Evolutionary conservation across 305 asterid species (phyloP).

Genomic region (Solanum hybrid): DNA sequence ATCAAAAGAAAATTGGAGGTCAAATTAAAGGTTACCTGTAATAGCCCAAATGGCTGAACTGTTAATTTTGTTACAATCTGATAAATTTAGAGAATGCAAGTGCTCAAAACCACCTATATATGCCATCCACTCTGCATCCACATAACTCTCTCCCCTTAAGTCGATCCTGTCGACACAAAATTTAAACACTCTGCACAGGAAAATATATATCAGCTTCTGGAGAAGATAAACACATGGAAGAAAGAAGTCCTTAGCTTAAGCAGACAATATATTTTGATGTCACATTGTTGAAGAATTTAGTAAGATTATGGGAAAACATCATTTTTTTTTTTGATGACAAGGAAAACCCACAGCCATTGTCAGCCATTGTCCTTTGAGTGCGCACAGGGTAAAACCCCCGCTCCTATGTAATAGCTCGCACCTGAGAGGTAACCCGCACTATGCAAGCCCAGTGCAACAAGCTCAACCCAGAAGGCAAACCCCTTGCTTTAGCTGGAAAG

Average conservation of each 20-base stretch:
- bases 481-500: too few relatives aligned
- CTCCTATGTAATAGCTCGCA: too few relatives aligned
- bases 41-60: conserved; percentile 78
- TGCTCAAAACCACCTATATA: conserved; percentile 75
- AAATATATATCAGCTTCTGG: conserved; percentile 12
- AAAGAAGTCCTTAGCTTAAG: not conserved
- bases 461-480: too few relatives aligned
- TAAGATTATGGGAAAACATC: not conserved
- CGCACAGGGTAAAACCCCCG: too few relatives aligned
- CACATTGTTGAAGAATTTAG: not conserved
- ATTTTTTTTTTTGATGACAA: too few relatives aligned
- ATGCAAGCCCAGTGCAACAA: too few relatives aligned
- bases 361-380: too few relatives aligned
- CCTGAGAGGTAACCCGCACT: too few relatives aligned
- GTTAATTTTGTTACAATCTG: conserved; percentile 67
- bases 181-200: conserved; percentile 68
- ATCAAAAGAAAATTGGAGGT: not conserved
- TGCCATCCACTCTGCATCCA: conserved; percentile 98
- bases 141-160: conserved; percentile 55
- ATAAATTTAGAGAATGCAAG: conserved; percentile 53
- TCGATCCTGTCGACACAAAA: conserved; percentile 59
- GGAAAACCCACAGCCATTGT: too few relatives aligned
- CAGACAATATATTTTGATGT: not conserved
- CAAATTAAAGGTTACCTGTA: conserved; percentile 36
- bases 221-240: conserved; percentile 2